Evolutionary conservation across 306 rosid species (phyloP), one percentile per base, ranked within the genome.

Genomic region (Trifolium dubium): DNA sequence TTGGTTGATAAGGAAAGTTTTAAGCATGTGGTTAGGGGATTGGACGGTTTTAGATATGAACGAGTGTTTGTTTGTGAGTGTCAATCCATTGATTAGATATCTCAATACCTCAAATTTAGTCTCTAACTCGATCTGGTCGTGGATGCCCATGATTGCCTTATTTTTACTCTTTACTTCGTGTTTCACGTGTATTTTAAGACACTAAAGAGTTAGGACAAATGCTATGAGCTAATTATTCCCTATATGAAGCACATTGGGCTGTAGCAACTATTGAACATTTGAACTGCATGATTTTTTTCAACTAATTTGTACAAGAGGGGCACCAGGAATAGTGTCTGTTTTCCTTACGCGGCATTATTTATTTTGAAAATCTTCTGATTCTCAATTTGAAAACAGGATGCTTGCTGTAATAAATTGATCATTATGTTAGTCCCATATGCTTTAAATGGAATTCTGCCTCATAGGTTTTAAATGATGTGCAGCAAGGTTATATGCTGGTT

Each of bases 161-260:
- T 8, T 23, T 54, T 19, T 54, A 54, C 31, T 18, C 13, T 53
- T 53, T 18, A 56, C 6, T 55, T 23, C 34, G 10, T 53, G 30
- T 53, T 53, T 53, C 59, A 53, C 30, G 3, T 53, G 59, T 18
- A 53, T 17, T 6, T 55, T 55, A 55, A 55, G 47, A 43, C 47
- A 43, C 14, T 43, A 10, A 43, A 11, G 50, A 44, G 50, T 44
- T 44, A 11, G 50, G 50, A 44, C 5, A 14, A 44, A 44, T 4
- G 50, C 14, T 44, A 5, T 44, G n/a, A 44, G 50, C 15, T 44
- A 44, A 44, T 11, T 44, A 4, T 44, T 44, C 50, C 49, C 50
- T 44, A 39, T 23, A 29, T 68, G 67, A 61, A 74, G 29, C 65
- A 59, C 35, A 14, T 23, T 5, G 31, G 67, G 44, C 31, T 63